Evolutionary conservation across 228 moss, liverwort and hornwort genomes (phyloP).

Genomic region (Sphagnum fallax): DNA sequence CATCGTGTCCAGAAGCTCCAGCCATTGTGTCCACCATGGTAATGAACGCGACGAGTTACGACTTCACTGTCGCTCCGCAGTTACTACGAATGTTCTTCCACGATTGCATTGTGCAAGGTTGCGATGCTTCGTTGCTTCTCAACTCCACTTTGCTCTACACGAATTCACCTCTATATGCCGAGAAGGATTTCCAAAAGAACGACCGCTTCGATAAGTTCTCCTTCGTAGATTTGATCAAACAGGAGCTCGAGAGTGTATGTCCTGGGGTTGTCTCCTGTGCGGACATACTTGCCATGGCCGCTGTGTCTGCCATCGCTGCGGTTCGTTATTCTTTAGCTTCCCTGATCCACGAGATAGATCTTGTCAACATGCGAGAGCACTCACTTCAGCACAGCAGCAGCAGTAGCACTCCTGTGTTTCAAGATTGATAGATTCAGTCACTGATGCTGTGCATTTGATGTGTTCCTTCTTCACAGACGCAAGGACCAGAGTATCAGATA

Average conservation of each 20-base stretch:
- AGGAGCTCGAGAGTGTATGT: constrained; percentile 25
- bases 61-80: constrained; percentile 29
- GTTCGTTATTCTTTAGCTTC: constrained; percentile 8
- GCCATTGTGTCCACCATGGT: constrained; percentile 33
- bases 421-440: not conserved
- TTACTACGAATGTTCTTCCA: constrained; percentile 45
- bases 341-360: not conserved
- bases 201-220: constrained; percentile 19
- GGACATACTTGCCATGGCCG: constrained; percentile 46
- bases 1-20: constrained; percentile 21
- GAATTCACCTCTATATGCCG: constrained; percentile 14
- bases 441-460: not conserved
- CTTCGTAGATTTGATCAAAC: constrained; percentile 41
- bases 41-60: constrained; percentile 7
- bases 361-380: not conserved
- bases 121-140: constrained; percentile 37
- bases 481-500: constrained; percentile 28
- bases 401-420: not conserved
- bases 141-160: constrained; percentile 17
- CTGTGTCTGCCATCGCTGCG: constrained; percentile 19
- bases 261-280: constrained; percentile 45
- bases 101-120: constrained; percentile 41
- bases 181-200: constrained; percentile 32
- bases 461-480: constrained; percentile 15
- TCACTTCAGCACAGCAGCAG: not conserved